Evolutionary conservation across 192 early-diverging fungal species (phyloP), one percentile per base, ranked within the genome.

Genomic region (Coemansia sp.): DNA sequence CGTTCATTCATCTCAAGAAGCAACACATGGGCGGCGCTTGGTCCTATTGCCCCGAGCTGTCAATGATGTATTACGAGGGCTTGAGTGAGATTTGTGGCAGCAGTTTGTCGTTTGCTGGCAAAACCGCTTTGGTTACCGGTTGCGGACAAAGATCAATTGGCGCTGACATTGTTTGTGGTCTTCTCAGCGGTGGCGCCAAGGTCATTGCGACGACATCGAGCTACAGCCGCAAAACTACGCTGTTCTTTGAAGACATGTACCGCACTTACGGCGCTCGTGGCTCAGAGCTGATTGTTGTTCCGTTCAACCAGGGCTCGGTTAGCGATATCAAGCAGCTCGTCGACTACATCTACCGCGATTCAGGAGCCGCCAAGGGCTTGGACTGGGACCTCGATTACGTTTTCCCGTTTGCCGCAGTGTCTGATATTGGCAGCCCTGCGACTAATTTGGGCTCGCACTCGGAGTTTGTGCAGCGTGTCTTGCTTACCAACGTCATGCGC

Each of bases 371-470:
- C 20, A 61, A 57, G 21, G 94, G 93, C 33, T 86, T 98, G 5
- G 85, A 84, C 53, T 95, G 92, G 94, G 96, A 98, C 78, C 87
- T 98, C 45, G 96, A 98, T 83, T 93, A 86, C 77, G 85, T 98
- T 62, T 84, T 96, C 64, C 96, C 96, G 10, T 96, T 98, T 81
- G 96, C 96, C 59, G 96, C 94, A 42, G 92, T 98, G 58, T 86
- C 93, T 21, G 94, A 91, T 62, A 84, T 92, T 11, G 96, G 94
- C 46, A 86, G 89, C 59, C 91, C 94, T 74, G 85, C 95, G 35
- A 91, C 92, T 55, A 81, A 82, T 45, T 86, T 98, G 56, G 94
- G 94, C 64, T 90, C 90, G 7, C 82, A 85, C 74, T 93, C 94
- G 36, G 96, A 98, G 83, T 85, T 96, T 23, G 91, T 94, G 42